A percentile compares a stretch with the other conserved stretches of the same genome.
Evolutionary conservation across 2,329 filamentous ascomycete species (phyloP).

Genomic region (Arthroderma sp.): DNA sequence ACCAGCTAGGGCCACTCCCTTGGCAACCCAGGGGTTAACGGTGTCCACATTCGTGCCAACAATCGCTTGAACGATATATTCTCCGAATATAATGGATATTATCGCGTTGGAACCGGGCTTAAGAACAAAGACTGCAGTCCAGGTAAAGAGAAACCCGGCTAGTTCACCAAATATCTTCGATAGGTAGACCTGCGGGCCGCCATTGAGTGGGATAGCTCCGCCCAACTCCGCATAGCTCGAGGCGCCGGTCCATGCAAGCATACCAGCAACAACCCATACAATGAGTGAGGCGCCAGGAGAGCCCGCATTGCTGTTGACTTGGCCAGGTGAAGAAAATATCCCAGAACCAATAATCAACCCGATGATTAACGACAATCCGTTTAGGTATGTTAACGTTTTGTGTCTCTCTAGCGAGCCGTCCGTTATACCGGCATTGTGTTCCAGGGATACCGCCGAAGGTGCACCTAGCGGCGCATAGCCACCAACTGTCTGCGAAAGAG

Average conservation of each 20-base stretch:
- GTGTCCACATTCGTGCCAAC: slow-evolving; percentile 76
- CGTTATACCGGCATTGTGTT: slow-evolving; percentile 47
- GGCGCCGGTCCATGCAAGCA: slow-evolving; percentile 90
- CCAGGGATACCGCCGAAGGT: slow-evolving; percentile 46
- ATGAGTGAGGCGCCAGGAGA: slow-evolving; percentile 81
- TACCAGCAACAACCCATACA: slow-evolving; percentile 84
- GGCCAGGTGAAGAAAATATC: slow-evolving; percentile 88
- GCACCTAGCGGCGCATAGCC: slow-evolving; percentile 80
- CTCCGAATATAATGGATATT: slow-evolving; percentile 93
- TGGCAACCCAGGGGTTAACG: slow-evolving; percentile 78
- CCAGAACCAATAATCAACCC: slow-evolving; percentile 92
- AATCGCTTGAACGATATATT: slow-evolving; percentile 82
- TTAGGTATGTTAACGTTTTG: slow-evolving; percentile 90
- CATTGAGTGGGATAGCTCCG: slow-evolving; percentile 89
- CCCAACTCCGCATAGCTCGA: slow-evolving; percentile 92
- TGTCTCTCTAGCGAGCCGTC: slow-evolving; percentile 82
- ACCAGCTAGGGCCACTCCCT: slow-evolving; percentile 68
- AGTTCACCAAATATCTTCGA: slow-evolving; percentile 94
- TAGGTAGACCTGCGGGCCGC: slow-evolving; percentile 84
- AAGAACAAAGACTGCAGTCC: slow-evolving; percentile 85
- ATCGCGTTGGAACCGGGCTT: slow-evolving; percentile 92
- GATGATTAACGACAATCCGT: slow-evolving; percentile 80
- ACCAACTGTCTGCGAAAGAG: slow-evolving; percentile 68
- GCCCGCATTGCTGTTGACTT: slow-evolving; percentile 82
- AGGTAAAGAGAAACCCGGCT: slow-evolving; percentile 86